Evolutionary conservation across 768 basidiomycete species (phyloP).

Genomic region (Amanita rubescens): DNA sequence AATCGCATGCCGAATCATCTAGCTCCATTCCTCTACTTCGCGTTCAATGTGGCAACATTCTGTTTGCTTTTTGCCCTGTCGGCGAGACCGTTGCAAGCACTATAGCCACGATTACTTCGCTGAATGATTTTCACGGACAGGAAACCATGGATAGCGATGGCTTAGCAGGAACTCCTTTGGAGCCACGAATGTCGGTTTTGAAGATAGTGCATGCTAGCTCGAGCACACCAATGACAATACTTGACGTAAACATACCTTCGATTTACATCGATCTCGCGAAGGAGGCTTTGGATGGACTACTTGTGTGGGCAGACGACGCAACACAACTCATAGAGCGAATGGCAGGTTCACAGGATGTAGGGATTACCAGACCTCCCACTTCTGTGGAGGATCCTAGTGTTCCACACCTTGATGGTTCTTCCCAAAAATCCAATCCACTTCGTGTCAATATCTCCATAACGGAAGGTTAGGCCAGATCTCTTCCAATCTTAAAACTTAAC

Average conservation of each 20-base stretch:
- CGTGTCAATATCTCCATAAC: background rate
- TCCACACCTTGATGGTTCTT: background rate
- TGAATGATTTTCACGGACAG: background rate
- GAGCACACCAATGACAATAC: constrained; percentile 16
- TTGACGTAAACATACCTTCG: constrained; percentile 50
- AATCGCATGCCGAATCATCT: constrained; percentile 3
- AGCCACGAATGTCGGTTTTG: constrained; percentile 29
- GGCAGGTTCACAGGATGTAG: constrained; percentile 10
- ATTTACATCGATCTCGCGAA: constrained; percentile 60
- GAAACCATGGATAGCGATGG: background rate
- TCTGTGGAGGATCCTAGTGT: no score
- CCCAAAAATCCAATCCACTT: background rate
- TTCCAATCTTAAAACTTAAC: background rate
- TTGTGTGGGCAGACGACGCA: constrained; percentile 84
- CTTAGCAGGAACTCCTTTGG: constrained; percentile 11
- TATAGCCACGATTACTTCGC: background rate
- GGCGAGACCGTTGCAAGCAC: constrained; percentile 30
- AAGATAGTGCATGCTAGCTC: constrained; percentile 17
- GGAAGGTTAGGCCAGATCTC: background rate
- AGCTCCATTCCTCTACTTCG: constrained; percentile 25
- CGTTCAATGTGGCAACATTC: constrained; percentile 35
- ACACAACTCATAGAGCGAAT: constrained; percentile 60
- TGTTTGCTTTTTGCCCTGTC: constrained; percentile 40
- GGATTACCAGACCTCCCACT: background rate
- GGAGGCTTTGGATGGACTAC: constrained; percentile 61